Evolutionary conservation across 1,284 basidiomycete genomes (phyloP).

Genomic region (Trametes hirsuta): DNA sequence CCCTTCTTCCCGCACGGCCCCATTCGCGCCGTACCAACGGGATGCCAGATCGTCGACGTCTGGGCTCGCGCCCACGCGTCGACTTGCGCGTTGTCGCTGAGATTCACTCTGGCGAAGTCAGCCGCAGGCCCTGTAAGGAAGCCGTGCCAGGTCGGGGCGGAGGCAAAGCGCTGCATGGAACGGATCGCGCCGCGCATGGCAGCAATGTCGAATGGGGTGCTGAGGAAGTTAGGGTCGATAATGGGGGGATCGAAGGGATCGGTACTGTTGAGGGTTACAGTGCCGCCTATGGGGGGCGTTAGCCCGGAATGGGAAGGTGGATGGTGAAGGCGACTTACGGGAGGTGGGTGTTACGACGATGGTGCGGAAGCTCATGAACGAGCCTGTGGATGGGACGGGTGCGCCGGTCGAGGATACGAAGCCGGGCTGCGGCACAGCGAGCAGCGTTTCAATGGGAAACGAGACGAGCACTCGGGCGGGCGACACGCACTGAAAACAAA

Average conservation of each 20-base stretch:
- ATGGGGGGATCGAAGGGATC: conserved; percentile 28
- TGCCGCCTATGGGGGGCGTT: conserved; percentile 23
- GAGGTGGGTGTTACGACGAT: conserved; percentile 39
- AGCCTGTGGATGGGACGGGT: conserved; percentile 29
- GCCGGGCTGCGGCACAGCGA: background rate
- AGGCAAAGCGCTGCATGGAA: conserved; percentile 12
- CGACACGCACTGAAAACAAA: conserved; percentile 18
- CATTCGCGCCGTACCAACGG: conserved; percentile 33
- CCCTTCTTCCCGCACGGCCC: conserved; percentile 11
- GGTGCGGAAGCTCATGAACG: conserved; percentile 33
- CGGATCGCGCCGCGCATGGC: conserved; percentile 19
- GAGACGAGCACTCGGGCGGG: background rate
- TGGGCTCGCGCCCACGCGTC: conserved; percentile 18
- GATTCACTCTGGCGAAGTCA: conserved; percentile 14
- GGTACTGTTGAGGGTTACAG: conserved; percentile 26
- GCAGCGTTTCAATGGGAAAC: background rate
- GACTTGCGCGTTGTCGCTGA: conserved; percentile 21
- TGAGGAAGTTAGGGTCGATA: conserved; percentile 29
- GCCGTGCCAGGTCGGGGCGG: conserved; percentile 21
- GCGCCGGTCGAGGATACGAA: conserved; percentile 8
- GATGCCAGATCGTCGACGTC: conserved; percentile 26
- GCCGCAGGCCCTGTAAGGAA: conserved; percentile 20
- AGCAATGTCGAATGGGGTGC: conserved; percentile 21
- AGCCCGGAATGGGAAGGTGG: background rate
- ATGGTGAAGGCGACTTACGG: conserved; percentile 30